A percentile compares a stretch with the other conserved stretches of the same genome.
phyloP scores from a whole-genome alignment of 345 rosid genomes.

The Combretum micranthum region DNA sequence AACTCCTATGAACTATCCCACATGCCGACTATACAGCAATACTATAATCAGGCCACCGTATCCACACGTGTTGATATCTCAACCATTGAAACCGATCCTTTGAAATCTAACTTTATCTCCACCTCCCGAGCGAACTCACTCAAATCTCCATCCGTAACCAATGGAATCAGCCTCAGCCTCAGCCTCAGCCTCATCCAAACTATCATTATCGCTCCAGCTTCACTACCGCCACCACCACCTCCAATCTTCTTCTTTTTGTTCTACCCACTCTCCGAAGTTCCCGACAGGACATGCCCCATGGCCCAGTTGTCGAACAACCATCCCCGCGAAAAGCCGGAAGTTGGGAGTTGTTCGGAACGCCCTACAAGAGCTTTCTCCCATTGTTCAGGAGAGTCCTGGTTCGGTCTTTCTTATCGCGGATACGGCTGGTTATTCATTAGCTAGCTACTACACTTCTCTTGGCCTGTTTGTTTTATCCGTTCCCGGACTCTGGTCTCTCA shows the following conservation, averaged over 20 bases:
- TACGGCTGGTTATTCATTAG: slow-evolving; percentile 58
- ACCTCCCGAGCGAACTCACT: too few species aligned
- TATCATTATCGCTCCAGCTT: slow-evolving; percentile 2
- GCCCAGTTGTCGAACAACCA: neutral
- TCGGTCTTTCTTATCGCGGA: slow-evolving; percentile 42
- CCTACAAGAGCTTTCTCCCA: slow-evolving; percentile 24
- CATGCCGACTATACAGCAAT: too few species aligned
- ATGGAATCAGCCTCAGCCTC: slow-evolving; percentile 3
- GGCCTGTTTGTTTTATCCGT: slow-evolving; percentile 90
- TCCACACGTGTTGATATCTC: too few species aligned
- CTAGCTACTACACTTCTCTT: slow-evolving; percentile 91
- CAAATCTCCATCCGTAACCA: slow-evolving; percentile 1
- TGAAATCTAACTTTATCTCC: too few species aligned
- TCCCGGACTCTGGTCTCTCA: slow-evolving; percentile 98
- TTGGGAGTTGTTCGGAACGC: slow-evolving; percentile 13
- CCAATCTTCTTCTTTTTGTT: neutral
- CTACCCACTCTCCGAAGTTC: neutral
- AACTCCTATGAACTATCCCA: too few species aligned
- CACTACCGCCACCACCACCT: neutral
- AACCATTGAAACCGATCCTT: too few species aligned
- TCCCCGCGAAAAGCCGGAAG: slow-evolving; percentile 3
- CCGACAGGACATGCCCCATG: neutral
- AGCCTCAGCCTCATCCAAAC: neutral
- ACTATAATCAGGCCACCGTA: too few species aligned
- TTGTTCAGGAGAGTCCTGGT: slow-evolving; percentile 20